A percentile compares a stretch with the other conserved stretches of the same genome.
These are phyloP conservation scores for Cynara cardunculus DNA, from an alignment of 129 eudicot species.

Conservation along the genomic window DNA sequence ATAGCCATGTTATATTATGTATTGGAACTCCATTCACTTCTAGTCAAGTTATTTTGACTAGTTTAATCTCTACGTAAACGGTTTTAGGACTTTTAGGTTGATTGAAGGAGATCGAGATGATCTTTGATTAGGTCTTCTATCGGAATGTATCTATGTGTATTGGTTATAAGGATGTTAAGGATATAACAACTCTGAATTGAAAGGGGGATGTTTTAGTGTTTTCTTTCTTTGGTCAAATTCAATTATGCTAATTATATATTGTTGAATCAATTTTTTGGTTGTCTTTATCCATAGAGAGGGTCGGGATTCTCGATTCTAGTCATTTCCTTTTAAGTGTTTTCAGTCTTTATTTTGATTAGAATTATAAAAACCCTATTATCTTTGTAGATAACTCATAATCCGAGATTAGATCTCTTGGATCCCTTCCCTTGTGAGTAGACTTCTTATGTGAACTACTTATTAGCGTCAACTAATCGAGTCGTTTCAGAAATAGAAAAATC, in stretches of 20 bases:
- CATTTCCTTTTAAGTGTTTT: too few species aligned
- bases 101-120: neutral
- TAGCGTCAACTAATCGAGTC: neutral
- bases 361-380: too few species aligned
- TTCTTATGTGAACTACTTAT: too few species aligned
- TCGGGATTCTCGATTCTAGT: too few species aligned
- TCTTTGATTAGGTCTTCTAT: neutral
- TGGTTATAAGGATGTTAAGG: neutral
- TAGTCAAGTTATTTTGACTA: slow-evolving; percentile 25
- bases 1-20: neutral
- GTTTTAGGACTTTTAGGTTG: neutral
- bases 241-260: too few species aligned
- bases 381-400: too few species aligned
- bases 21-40: neutral
- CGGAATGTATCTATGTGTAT: neutral
- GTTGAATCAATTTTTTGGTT: too few species aligned
- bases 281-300: too few species aligned
- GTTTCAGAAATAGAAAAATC: neutral
- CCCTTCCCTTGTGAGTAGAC: too few species aligned
- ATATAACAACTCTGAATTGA: neutral
- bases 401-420: too few species aligned
- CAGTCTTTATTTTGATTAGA: too few species aligned
- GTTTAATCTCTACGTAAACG: neutral
- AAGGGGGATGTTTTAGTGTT: neutral
- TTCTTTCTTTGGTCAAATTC: too few species aligned